Evolutionary conservation across 75 land plant genomes (phyloP), one percentile per base, ranked within the genome.

Genomic region (Isoetes taiwanensis): DNA sequence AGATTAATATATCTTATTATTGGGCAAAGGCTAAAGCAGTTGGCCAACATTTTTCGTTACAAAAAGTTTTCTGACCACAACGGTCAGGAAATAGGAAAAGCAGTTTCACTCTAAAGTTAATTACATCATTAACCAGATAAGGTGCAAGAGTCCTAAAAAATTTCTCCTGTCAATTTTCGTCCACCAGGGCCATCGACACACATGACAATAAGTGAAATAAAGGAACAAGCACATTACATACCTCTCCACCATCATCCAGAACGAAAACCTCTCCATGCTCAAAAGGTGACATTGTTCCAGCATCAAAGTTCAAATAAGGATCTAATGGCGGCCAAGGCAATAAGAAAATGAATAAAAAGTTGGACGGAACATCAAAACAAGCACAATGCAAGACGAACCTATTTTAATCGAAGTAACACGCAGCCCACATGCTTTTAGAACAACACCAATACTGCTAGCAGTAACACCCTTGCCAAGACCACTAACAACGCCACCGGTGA

Each of bases 231-330:
- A n/a, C n/a, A n/a, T n/a, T n/a, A n/a, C n/a, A 34, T 68, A 90
- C 96, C 90, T 90, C 96, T 2, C 96, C 91, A 30, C 96, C 96
- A 59, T 90, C 96, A 29, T 90, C 96, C 39, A 90, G 71, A 34
- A 90, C 96, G 60, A 74, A 90, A 32, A 90, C 96, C 56, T 90
- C 96, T 0, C 96, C 96, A 32, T 90, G 96, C 72, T 90, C 96
- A 58, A 90, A 85, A 40, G 96, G 96, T 2, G 96, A 90, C 96
- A 90, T 85, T 10, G 96, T 90, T 54, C 96, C 96, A 8, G 96
- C 96, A 78, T 90, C 96, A 17, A 78, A 85, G 56, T 90, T 90
- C 37, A 90, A 61, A 64, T 90, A 90, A 5, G 96, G 96, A 75
- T 90, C 96, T 90, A 80, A 24, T 63, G 41, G 17, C 33, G 14